phyloP scores from a whole-genome alignment of 306 rosid species.

The Elaeagnus macrophylla region DNA sequence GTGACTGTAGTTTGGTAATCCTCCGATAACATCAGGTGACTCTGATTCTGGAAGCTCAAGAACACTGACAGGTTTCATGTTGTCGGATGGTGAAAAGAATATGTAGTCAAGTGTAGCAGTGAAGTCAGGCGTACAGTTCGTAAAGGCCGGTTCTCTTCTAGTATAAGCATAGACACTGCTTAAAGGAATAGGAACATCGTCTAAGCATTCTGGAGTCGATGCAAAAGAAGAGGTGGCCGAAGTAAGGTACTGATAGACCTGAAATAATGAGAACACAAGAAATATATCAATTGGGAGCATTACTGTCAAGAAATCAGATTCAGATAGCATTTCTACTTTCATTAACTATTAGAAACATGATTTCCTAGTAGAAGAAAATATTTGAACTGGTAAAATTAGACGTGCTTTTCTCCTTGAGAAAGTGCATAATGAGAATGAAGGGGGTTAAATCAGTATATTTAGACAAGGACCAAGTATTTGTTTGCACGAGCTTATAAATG shows the following conservation, averaged over 20 bases:
- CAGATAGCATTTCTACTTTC: no score
- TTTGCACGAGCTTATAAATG: no score
- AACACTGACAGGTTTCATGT: constrained; percentile 54
- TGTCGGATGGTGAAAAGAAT: constrained; percentile 50
- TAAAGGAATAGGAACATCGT: constrained; percentile 56
- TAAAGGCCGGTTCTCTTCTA: constrained; percentile 79
- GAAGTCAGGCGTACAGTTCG: constrained; percentile 90
- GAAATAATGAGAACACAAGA: constrained; percentile 19
- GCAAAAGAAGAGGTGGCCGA: constrained; percentile 46
- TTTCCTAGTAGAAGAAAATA: no score
- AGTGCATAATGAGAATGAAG: no score
- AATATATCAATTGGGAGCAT: background rate
- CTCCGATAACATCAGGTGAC: constrained; percentile 58
- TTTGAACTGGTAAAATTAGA: no score
- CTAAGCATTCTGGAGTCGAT: constrained; percentile 22
- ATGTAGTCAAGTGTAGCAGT: constrained; percentile 77
- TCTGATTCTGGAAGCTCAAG: constrained; percentile 70
- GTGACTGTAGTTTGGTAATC: constrained; percentile 64
- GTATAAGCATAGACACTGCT: constrained; percentile 53
- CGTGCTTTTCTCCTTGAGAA: no score
- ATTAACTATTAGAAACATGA: no score
- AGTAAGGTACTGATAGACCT: constrained; percentile 69
- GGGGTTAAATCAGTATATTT: no score
- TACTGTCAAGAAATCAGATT: no score
- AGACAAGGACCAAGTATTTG: no score